Base-by-base conservation (phyloP, 352 stramenopile genomes). In the Phytophthora ohioensis region DNA sequence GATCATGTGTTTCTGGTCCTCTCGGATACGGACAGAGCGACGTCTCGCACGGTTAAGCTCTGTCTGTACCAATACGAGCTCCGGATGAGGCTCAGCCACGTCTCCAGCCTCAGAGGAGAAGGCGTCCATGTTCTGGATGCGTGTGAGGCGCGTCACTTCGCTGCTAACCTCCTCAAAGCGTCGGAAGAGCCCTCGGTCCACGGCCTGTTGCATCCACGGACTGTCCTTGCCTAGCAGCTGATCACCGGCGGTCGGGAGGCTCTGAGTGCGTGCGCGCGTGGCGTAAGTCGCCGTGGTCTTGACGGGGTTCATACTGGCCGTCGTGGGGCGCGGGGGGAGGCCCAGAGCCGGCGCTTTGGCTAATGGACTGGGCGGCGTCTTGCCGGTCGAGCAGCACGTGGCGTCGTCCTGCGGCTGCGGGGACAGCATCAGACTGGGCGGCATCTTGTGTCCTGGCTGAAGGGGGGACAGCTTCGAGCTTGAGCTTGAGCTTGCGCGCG, bases 1-100 rank as follows among this genome's bases (percentile, higher is more conserved):
- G 31, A 86, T 85, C 64, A 93, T 79, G 57, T 86, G 77, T 51
- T 87, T 85, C 66, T 92, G 85, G 30, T 77, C 80, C 36, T 79
- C 73, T 7, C 87, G 72, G 45, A 85, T 72, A 15, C 64, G 55
- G 30, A 72, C 69, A 9, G 84, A 87, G 47, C 69, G 76, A n/a
- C 71, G 73, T 55, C 86, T 75, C 42, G 78, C 72, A 36, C 67
- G 69, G 52, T 57, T 41, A 6, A 92, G 76, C 56, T 90, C 76
- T 10, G 45, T 64, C 54, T 82, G 79, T 43, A 89, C 69, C 8
- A 62, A 36, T 8, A 68, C 74, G 27, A 90, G 67, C 67, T 87
- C 84, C 2, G 75, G 55, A 27, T 76, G 35, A 0, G 72, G 69
- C 34, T 73, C 60, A 5, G 66, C 52, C 30, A 17, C 55, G 34